Conservation (phyloP, 768 basidiomycete genomes). For the Postia placenta region DNA sequence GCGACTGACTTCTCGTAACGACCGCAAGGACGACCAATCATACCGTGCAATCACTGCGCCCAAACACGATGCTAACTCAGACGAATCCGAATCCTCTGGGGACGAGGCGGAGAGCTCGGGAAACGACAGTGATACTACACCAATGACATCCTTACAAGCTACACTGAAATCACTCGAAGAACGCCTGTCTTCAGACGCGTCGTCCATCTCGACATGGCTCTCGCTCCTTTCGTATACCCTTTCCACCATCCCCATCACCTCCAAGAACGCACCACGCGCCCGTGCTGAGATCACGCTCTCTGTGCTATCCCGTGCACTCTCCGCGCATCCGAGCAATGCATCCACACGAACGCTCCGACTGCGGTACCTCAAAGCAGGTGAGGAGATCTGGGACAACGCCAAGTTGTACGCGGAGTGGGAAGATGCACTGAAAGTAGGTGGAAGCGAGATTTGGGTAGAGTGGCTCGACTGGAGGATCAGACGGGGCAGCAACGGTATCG, state of each 20-base stretch:
- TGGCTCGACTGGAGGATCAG: slow-evolving; percentile 77
- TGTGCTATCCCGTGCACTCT: slow-evolving; percentile 58
- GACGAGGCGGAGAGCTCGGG: slow-evolving; percentile 20
- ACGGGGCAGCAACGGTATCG: slow-evolving; percentile 38
- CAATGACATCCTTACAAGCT: slow-evolving; percentile 43
- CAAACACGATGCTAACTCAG: slow-evolving; percentile 24
- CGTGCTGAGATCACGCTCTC: slow-evolving; percentile 69
- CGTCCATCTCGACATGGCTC: slow-evolving; percentile 54
- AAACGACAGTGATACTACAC: slow-evolving; percentile 20
- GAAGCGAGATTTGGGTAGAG: slow-evolving; percentile 62
- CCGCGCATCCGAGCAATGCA: slow-evolving; percentile 45
- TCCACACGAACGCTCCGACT: slow-evolving; percentile 48
- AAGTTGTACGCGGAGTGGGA: slow-evolving; percentile 66
- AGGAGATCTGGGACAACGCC: slow-evolving; percentile 59
- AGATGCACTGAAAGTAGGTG: slow-evolving; percentile 45
- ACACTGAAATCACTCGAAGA: slow-evolving; percentile 55
- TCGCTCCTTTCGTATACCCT: slow-evolving; percentile 57
- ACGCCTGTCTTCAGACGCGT: slow-evolving; percentile 43
- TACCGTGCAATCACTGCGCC: slow-evolving; percentile 46
- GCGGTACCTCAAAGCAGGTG: slow-evolving; percentile 64
- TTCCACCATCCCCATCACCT: slow-evolving; percentile 50
- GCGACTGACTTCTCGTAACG: slow-evolving; percentile 42
- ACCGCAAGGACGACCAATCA: slow-evolving; percentile 27
- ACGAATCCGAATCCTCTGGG: slow-evolving; percentile 29
- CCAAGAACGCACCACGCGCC: slow-evolving; percentile 63